Evolutionary conservation across 2,329 filamentous ascomycete species (phyloP).

Genomic region (Chaetomiaceae sp.): DNA sequence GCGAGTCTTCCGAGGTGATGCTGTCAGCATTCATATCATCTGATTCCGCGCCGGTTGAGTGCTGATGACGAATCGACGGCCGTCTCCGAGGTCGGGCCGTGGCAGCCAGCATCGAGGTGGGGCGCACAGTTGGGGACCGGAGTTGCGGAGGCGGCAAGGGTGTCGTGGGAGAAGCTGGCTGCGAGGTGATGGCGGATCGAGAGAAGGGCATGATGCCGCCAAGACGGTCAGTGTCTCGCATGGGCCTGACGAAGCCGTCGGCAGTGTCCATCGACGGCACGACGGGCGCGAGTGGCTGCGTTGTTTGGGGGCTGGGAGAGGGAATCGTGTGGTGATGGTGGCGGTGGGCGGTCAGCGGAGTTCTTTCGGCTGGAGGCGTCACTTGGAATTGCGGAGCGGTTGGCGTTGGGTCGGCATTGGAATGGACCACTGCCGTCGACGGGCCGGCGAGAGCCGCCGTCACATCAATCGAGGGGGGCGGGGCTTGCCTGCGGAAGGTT

Average conservation of each 20-base stretch:
- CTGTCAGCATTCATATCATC: conserved; percentile 86
- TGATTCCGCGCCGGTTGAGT: conserved; percentile 74
- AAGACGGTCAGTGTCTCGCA: conserved; percentile 76
- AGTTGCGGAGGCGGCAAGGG: conserved; percentile 66
- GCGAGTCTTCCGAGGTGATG: conserved; percentile 70
- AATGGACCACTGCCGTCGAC: conserved; percentile 40
- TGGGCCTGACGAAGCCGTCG: conserved; percentile 73
- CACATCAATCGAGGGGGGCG: conserved; percentile 80
- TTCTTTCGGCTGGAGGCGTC: conserved; percentile 67
- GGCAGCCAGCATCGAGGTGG: conserved; percentile 49
- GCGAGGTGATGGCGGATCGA: conserved; percentile 69
- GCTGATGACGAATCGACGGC: conserved; percentile 84
- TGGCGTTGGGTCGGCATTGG: conserved; percentile 52
- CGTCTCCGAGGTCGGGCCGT: conserved; percentile 59
- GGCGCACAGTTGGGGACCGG: conserved; percentile 52
- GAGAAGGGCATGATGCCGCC: conserved; percentile 74
- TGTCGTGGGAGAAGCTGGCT: conserved; percentile 86
- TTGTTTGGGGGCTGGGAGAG: conserved; percentile 47
- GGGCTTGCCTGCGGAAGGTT: conserved; percentile 68
- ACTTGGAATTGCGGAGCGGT: conserved; percentile 58
- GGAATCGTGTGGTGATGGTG: conserved; percentile 40
- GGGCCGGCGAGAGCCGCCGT: conserved; percentile 51
- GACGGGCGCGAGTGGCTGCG: conserved; percentile 65
- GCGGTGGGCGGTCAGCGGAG: conserved; percentile 46
- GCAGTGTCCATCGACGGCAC: conserved; percentile 63